Base-by-base conservation (phyloP, 2,329 filamentous ascomycete genomes). In the Meredithiella fracta region DNA sequence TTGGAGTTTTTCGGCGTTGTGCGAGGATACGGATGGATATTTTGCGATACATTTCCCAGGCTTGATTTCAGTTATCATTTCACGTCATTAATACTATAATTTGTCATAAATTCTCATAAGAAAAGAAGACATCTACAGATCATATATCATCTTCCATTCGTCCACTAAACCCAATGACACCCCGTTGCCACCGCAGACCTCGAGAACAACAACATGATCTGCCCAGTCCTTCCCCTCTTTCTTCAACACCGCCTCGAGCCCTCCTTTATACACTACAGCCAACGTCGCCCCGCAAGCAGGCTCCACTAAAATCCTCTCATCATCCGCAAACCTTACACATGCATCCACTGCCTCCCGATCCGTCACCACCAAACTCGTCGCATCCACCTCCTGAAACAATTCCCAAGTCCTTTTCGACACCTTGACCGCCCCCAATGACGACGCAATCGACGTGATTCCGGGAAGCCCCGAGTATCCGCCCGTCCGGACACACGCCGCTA, bases 231-330 rank as follows among this genome's bases (percentile, higher is more conserved):
- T 75, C 31, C 79, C 77, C 1, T 68, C 67, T n/a, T 76, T 70
- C 0, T 73, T 71, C 68, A 76, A 82, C 60, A 87, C 75, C 34
- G 75, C 75, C 38, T 79, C 76, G 1, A 68, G 66, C 53, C 77
- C 53, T 0, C 67, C 71, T 51, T 68, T 63, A 63, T 87, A 88
- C 58, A 74, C 80, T 2, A 79, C 66, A 1, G 83, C 86, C 11
- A 94, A 69, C 54, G 83, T 85, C 4, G 91, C 88, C 0, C 90
- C 89, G 66, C 91, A 96, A 0, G 89, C 82, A 37, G 84, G 73
- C 70, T 97, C 91, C 2, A 95, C 86, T 57, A 95, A 72, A 57
- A 91, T 70, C 25, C 85, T 72, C 62, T 90, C 86, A 59, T 94
- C 88, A 61, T 96, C 85, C 8, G 86, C 83, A 60, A 96, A 82